Percentiles rank a stretch among this genome's conserved stretches.
These are phyloP conservation scores for Phytopythium oedochilum DNA, from an alignment of 352 stramenopile species.

Conservation along the genomic window DNA sequence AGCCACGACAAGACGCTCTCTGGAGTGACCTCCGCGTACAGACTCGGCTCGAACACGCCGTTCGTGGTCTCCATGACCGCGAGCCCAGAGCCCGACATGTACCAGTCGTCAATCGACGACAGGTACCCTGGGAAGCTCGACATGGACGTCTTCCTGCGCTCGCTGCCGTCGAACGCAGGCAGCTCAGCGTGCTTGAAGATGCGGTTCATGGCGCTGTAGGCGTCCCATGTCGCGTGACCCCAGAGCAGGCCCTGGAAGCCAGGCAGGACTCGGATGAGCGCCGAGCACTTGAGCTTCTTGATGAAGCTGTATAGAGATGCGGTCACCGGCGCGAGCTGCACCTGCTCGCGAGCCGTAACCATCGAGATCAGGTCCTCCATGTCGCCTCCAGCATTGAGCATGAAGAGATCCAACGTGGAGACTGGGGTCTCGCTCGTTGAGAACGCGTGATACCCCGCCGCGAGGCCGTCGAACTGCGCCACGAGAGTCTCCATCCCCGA, in stretches of 20 bases:
- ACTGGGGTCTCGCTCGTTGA: constrained; percentile 12
- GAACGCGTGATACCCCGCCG: constrained; percentile 31
- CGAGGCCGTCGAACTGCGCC: constrained; percentile 50
- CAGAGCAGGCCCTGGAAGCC: constrained; percentile 57
- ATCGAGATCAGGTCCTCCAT: constrained; percentile 46
- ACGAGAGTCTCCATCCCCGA: constrained; percentile 22
- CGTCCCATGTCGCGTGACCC: constrained; percentile 72
- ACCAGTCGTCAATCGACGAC: constrained; percentile 79
- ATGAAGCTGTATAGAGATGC: constrained; percentile 36
- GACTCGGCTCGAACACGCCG: constrained; percentile 41
- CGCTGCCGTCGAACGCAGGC: constrained; percentile 16
- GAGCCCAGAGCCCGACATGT: constrained; percentile 51
- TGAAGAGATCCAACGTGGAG: constrained; percentile 37
- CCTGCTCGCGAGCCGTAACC: constrained; percentile 12
- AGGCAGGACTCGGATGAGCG: constrained; percentile 56
- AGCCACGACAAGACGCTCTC: constrained; percentile 65
- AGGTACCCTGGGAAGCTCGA: constrained; percentile 73
- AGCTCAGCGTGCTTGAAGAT: constrained; percentile 84
- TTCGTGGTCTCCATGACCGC: constrained; percentile 73
- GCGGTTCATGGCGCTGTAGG: constrained; percentile 65
- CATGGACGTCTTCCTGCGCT: constrained; percentile 52
- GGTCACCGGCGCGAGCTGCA: constrained; percentile 7
- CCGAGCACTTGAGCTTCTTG: constrained; percentile 69
- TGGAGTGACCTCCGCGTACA: constrained; percentile 46
- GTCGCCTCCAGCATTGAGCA: constrained; percentile 55